phyloP scores from a whole-genome alignment of 2,329 filamentous ascomycete genomes.

The Nemania sp. region DNA sequence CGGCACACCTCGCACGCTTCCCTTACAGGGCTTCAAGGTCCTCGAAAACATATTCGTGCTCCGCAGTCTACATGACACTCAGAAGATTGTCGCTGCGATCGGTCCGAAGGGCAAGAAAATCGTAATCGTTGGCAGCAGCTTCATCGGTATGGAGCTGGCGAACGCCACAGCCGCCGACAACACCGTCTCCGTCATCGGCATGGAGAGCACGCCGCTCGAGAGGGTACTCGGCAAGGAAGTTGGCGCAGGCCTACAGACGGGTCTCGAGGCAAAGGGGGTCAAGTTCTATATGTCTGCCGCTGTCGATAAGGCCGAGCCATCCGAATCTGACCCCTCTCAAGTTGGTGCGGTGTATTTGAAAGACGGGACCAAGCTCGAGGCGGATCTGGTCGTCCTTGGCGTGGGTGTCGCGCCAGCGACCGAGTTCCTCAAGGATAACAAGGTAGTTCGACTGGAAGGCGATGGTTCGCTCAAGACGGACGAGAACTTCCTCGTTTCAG shows the following conservation, averaged over 20 bases:
- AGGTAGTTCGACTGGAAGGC: constrained; percentile 68
- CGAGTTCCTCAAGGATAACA: constrained; percentile 75
- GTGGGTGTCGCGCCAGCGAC: constrained; percentile 88
- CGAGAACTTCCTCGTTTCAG: constrained; percentile 75
- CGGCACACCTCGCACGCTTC: constrained; percentile 73
- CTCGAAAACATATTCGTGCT: constrained; percentile 87
- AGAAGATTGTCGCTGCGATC: constrained; percentile 77
- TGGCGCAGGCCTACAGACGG: constrained; percentile 76
- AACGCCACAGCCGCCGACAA: constrained; percentile 81
- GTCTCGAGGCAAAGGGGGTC: constrained; percentile 82
- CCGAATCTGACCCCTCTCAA: constrained; percentile 64
- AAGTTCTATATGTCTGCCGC: constrained; percentile 82
- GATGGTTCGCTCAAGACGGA: constrained; percentile 88
- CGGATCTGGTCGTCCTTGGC: constrained; percentile 88
- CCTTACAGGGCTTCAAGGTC: constrained; percentile 82
- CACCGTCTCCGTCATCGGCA: constrained; percentile 82
- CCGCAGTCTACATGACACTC: constrained; percentile 74
- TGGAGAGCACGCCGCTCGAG: constrained; percentile 84
- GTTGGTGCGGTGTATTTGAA: constrained; percentile 83
- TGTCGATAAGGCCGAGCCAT: constrained; percentile 82
- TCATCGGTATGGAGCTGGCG: constrained; percentile 98
- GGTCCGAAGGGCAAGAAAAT: constrained; percentile 88
- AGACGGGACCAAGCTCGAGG: constrained; percentile 80
- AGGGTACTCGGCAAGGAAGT: constrained; percentile 82
- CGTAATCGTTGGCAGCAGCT: constrained; percentile 87